Evolutionary conservation across 2,329 filamentous ascomycete species (phyloP).

Genomic region (Sclerotinia borealis): DNA sequence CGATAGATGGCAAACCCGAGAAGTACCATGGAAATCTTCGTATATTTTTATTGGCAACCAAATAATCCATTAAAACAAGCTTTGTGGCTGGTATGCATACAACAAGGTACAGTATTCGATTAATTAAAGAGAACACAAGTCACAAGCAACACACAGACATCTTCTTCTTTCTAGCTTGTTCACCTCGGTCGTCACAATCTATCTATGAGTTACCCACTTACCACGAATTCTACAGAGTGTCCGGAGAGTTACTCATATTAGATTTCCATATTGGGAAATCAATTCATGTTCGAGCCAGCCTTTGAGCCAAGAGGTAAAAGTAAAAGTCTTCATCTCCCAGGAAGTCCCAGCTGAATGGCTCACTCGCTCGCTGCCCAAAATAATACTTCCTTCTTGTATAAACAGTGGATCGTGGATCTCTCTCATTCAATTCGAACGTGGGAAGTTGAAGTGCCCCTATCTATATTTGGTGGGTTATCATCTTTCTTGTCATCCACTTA

Average conservation of each 20-base stretch:
- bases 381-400: neutral
- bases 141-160: neutral
- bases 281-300: neutral
- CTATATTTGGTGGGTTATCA: neutral
- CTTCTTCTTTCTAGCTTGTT: neutral
- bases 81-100: neutral
- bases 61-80: neutral
- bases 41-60: neutral
- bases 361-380: constrained; percentile 3
- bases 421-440: neutral
- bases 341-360: neutral
- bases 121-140: neutral
- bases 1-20: neutral
- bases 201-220: too few species aligned
- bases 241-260: neutral
- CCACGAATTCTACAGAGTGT: neutral
- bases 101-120: too few species aligned
- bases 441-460: neutral
- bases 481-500: neutral
- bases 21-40: neutral
- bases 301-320: too few species aligned
- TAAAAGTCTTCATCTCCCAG: neutral
- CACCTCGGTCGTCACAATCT: neutral
- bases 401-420: neutral
- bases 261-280: neutral